Percentiles rank a stretch among this genome's conserved stretches.
These are phyloP conservation scores for Ampelomyces quisqualis DNA, from an alignment of 2,329 filamentous ascomycete species.

Conservation along the genomic window DNA sequence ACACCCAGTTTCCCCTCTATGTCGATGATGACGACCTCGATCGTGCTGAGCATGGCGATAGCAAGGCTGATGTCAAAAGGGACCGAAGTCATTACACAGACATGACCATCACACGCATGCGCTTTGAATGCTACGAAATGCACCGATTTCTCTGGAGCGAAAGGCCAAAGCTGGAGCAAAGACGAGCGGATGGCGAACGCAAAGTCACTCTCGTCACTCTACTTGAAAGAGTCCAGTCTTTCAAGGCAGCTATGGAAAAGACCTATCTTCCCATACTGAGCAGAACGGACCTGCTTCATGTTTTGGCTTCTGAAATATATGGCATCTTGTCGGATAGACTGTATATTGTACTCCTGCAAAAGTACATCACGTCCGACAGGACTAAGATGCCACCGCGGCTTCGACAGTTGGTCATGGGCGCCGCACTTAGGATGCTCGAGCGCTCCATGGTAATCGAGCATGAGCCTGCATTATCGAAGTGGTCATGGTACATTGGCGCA, in stretches of 20 bases:
- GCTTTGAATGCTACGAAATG: slow-evolving; percentile 73
- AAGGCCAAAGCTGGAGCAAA: slow-evolving; percentile 61
- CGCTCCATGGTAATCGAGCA: slow-evolving; percentile 58
- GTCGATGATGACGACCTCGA: slow-evolving; percentile 66
- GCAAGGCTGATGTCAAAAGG: slow-evolving; percentile 45
- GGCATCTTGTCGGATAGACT: slow-evolving; percentile 63
- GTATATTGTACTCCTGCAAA: slow-evolving; percentile 67
- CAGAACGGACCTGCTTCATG: slow-evolving; percentile 62
- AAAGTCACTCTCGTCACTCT: slow-evolving; percentile 56
- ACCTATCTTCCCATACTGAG: slow-evolving; percentile 67
- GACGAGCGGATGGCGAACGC: slow-evolving; percentile 21
- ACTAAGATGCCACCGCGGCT: slow-evolving; percentile 62
- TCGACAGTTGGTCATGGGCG: slow-evolving; percentile 63
- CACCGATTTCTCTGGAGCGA: slow-evolving; percentile 70
- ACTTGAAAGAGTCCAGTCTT: slow-evolving; percentile 68
- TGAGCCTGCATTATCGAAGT: slow-evolving; percentile 54
- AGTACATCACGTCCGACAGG: slow-evolving; percentile 58
- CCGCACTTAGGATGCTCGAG: slow-evolving; percentile 58
- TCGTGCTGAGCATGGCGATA: slow-evolving; percentile 24
- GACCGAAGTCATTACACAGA: slow-evolving; percentile 64
- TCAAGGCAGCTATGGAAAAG: slow-evolving; percentile 63
- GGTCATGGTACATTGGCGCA: slow-evolving; percentile 71
- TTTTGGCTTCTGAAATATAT: slow-evolving; percentile 64
- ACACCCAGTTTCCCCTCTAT: slow-evolving; percentile 71
- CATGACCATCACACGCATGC: slow-evolving; percentile 66